A percentile compares a stretch with the other conserved stretches of the same genome.
Evolutionary conservation across 2,329 filamentous ascomycete species (phyloP).

Genomic region (Fusarium subglutinans): DNA sequence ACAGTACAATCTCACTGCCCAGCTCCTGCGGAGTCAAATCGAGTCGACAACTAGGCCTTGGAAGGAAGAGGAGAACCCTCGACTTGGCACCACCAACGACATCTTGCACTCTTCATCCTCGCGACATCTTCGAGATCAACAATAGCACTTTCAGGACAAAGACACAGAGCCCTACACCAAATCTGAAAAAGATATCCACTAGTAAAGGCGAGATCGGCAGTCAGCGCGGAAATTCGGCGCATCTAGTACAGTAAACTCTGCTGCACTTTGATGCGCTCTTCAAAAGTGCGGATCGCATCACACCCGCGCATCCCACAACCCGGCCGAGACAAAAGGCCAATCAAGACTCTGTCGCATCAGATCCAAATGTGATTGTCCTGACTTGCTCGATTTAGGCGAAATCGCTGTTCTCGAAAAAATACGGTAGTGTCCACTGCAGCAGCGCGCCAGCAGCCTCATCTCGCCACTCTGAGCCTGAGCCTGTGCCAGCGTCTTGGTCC

Average conservation of each 20-base stretch:
- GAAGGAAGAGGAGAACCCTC: slow-evolving; percentile 18
- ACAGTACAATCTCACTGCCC: background rate
- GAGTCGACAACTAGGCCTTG: slow-evolving; percentile 11
- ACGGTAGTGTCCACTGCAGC: slow-evolving; percentile 10
- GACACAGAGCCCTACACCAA: slow-evolving; percentile 12
- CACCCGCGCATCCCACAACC: slow-evolving; percentile 24
- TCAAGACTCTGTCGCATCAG: slow-evolving; percentile 38
- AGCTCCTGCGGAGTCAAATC: slow-evolving; percentile 1
- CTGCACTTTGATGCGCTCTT: slow-evolving; percentile 19
- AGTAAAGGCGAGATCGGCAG: slow-evolving; percentile 29
- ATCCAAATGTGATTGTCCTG: slow-evolving; percentile 27
- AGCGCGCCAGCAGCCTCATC: slow-evolving; percentile 30
- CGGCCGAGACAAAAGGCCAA: slow-evolving; percentile 24
- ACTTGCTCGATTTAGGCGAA: slow-evolving; percentile 34
- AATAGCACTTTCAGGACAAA: background rate
- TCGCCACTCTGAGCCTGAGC: slow-evolving; percentile 32
- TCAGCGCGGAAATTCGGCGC: slow-evolving; percentile 31
- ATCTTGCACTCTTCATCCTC: slow-evolving; percentile 4
- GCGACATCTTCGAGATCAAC: background rate
- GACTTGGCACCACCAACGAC: slow-evolving; percentile 17
- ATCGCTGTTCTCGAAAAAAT: slow-evolving; percentile 23
- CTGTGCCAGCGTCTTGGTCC: slow-evolving; percentile 26
- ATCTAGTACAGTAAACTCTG: slow-evolving; percentile 12
- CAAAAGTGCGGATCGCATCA: slow-evolving; percentile 41
- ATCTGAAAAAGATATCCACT: slow-evolving; percentile 9